phyloP scores from a whole-genome alignment of 306 rosid genomes.

The Fagus sylvatica region DNA sequence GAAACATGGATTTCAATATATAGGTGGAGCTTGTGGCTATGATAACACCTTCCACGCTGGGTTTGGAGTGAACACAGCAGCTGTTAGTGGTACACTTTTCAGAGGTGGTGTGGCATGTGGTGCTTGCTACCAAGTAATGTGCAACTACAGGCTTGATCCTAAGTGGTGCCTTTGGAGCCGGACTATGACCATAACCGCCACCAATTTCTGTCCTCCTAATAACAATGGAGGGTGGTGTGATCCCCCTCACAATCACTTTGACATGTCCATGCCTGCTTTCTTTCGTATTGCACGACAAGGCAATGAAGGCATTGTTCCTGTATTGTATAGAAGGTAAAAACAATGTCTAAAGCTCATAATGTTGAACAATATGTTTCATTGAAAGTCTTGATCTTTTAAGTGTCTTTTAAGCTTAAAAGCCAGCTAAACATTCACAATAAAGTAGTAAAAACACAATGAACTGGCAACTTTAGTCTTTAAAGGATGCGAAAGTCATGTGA shows the following conservation, averaged over 20 bases:
- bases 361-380: no score
- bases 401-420: no score
- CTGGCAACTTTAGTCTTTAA: no score
- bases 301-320: constrained; percentile 84
- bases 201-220: constrained; percentile 85
- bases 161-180: constrained; percentile 68
- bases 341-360: neutral
- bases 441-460: no score
- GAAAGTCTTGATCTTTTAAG: no score
- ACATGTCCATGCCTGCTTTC: constrained; percentile 82
- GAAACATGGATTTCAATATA: neutral
- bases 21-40: constrained; percentile 94
- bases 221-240: constrained; percentile 88
- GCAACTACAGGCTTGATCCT: constrained; percentile 58
- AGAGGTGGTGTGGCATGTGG: constrained; percentile 77
- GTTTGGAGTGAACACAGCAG: constrained; percentile 79
- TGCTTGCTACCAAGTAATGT: constrained; percentile 73
- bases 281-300: constrained; percentile 71
- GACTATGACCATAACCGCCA: constrained; percentile 54
- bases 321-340: constrained; percentile 61
- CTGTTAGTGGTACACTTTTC: constrained; percentile 65
- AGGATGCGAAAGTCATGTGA: no score
- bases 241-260: constrained; percentile 80
- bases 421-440: no score
- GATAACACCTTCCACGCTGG: constrained; percentile 71